These are phyloP conservation scores for Conticribra guillardii DNA, from an alignment of 108 stramenopile species.

Conservation along the genomic window DNA sequence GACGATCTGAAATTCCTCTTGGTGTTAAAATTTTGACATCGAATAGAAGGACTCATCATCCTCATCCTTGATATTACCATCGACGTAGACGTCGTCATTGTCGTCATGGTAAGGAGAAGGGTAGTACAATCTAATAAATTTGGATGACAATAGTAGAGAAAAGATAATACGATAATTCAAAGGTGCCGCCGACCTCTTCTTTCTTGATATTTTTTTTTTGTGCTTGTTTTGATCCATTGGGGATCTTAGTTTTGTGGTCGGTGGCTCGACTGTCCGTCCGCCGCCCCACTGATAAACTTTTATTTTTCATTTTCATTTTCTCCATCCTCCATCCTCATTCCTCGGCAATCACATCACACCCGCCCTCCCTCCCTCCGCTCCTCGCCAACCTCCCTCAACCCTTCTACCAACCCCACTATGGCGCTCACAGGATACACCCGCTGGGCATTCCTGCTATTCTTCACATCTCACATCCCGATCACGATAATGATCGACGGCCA, in stretches of 20 bases:
- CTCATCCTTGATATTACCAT: constrained; percentile 1
- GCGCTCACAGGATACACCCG: constrained; percentile 51
- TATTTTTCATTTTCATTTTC: too few species aligned
- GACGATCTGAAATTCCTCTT: not conserved
- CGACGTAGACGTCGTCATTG: not conserved
- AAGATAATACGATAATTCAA: too few species aligned
- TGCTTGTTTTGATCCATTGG: too few species aligned
- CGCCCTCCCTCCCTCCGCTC: too few species aligned
- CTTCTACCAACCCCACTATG: constrained; percentile 31
- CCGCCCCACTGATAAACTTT: too few species aligned
- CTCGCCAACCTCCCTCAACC: not conserved
- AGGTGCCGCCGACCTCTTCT: too few species aligned
- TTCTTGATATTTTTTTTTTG: too few species aligned
- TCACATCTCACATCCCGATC: constrained; percentile 85
- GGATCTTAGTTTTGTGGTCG: too few species aligned
- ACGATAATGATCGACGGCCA: constrained; percentile 81
- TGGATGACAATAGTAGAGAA: not conserved
- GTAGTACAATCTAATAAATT: not conserved
- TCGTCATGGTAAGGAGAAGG: not conserved
- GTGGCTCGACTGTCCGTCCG: too few species aligned
- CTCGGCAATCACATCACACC: too few species aligned
- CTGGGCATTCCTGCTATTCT: constrained; percentile 71
- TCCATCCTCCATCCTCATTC: too few species aligned
- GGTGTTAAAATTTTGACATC: not conserved
- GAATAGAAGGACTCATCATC: not conserved